A percentile compares a stretch with the other conserved stretches of the same genome.
Conservation (phyloP, 805 yeast species). For the Brettanomyces anomalus region DNA sequence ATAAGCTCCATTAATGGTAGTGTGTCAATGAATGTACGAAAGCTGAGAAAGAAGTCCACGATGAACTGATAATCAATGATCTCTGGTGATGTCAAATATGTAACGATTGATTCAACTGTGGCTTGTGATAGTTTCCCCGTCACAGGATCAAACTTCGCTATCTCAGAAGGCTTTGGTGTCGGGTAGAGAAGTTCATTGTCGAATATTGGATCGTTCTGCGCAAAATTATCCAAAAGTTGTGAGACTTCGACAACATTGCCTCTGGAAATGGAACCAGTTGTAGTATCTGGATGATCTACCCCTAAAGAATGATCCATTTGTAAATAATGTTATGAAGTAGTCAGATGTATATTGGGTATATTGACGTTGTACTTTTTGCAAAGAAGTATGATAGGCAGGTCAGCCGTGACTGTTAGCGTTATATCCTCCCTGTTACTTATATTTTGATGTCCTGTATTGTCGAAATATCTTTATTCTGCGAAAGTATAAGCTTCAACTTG, state of each 20-base stretch:
- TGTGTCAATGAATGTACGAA: conserved; percentile 59
- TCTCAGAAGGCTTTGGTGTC: conserved; percentile 24
- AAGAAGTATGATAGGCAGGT: too few species aligned
- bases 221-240: conserved; percentile 20
- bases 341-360: too few species aligned
- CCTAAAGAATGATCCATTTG: too few species aligned
- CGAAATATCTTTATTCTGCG: too few species aligned
- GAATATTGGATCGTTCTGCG: conserved; percentile 26
- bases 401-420: too few species aligned
- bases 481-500: too few species aligned
- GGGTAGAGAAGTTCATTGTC: conserved; percentile 26
- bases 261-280: background rate
- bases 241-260: conserved; percentile 5
- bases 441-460: too few species aligned
- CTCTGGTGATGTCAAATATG: conserved; percentile 62
- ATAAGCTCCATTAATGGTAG: conserved; percentile 51
- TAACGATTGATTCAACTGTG: conserved; percentile 36
- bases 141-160: conserved; percentile 15
- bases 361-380: too few species aligned
- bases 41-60: conserved; percentile 82
- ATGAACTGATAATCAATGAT: conserved; percentile 68
- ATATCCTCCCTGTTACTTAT: too few species aligned
- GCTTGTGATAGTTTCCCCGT: conserved; percentile 15
- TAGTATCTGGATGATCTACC: background rate
- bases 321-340: too few species aligned